Evolutionary conservation across 2,329 filamentous ascomycete genomes (phyloP).

Genomic region (Dothistroma septosporum): DNA sequence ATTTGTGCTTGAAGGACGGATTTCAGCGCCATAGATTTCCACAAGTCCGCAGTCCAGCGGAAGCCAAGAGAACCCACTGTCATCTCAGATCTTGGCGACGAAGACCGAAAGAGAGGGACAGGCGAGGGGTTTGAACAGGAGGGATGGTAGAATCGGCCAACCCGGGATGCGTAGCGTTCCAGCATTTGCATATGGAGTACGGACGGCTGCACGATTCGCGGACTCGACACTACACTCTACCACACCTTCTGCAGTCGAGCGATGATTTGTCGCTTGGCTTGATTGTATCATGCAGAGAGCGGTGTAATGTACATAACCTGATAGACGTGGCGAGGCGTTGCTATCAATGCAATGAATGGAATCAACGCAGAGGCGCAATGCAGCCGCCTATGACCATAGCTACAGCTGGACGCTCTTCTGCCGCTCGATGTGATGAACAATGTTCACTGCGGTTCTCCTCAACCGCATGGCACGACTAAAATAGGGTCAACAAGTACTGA

Average conservation of each 20-base stretch:
- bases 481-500: not conserved
- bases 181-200: slow-evolving; percentile 1
- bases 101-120: slow-evolving; percentile 5
- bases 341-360: not conserved
- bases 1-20: slow-evolving; percentile 15
- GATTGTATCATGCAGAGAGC: not conserved
- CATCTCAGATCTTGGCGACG: slow-evolving; percentile 3
- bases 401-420: not conserved
- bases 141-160: not conserved
- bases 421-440: not conserved
- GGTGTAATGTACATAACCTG: not conserved
- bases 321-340: not conserved
- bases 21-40: not conserved
- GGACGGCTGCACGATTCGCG: not conserved
- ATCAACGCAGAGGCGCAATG: not conserved
- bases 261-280: not conserved
- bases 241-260: not conserved
- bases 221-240: slow-evolving; percentile 1
- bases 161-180: not conserved
- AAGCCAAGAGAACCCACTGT: not conserved
- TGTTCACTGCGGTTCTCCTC: not conserved
- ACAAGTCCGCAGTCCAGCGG: not conserved
- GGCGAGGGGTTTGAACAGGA: slow-evolving; percentile 3
- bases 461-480: not conserved
- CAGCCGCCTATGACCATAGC: not conserved